Evolutionary conservation across 1,284 basidiomycete genomes (phyloP).

Genomic region (Pyrrhoderma noxium): DNA sequence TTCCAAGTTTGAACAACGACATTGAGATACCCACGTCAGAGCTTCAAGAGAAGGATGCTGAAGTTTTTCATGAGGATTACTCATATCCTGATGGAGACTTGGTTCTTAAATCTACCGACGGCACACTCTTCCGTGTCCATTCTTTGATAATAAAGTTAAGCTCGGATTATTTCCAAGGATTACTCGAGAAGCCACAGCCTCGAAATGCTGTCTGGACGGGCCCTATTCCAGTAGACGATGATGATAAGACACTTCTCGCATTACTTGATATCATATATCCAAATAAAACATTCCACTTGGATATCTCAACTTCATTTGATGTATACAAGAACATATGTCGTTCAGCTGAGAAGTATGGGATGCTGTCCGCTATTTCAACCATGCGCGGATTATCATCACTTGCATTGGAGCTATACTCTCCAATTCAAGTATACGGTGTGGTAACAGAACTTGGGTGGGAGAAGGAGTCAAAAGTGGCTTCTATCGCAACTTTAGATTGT

Average conservation of each 20-base stretch:
- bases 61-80: neutral
- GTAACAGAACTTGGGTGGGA: constrained; percentile 3
- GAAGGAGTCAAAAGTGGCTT: constrained; percentile 4
- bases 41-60: too few relatives aligned
- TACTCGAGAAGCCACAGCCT: neutral
- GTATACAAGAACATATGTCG: neutral
- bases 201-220: neutral
- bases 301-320: neutral
- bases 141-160: constrained; percentile 9
- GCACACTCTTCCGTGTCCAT: constrained; percentile 10
- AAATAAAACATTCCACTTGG: neutral
- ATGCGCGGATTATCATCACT: neutral
- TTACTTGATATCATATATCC: constrained; percentile 15
- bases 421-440: neutral
- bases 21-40: too few relatives aligned
- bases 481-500: neutral
- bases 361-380: neutral
- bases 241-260: neutral
- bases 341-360: constrained; percentile 3
- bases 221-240: constrained; percentile 8
- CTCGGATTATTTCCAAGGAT: constrained; percentile 6
- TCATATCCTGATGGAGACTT: constrained; percentile 9
- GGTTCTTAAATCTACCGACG: constrained; percentile 10
- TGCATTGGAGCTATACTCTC: constrained; percentile 1
- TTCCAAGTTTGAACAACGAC: too few relatives aligned